Evolutionary conservation across 257 asterid species (phyloP), one percentile per base, ranked within the genome.

Genomic region (Leptodermis oblonga): DNA sequence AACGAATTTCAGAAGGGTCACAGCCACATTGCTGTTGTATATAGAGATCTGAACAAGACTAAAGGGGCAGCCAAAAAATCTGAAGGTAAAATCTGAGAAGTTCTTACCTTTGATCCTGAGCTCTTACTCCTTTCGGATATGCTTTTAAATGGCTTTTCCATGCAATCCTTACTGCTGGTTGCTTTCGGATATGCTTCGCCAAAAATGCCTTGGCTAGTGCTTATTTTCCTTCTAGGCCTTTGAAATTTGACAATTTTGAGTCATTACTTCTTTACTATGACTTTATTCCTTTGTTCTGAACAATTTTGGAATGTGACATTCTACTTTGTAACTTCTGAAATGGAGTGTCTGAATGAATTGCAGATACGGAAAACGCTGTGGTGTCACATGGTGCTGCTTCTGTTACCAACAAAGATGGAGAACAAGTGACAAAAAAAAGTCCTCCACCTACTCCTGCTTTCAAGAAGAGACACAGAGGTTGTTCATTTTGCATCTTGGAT

Each of bases 1-100:
- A 93, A 93, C 71, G 99, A 93, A 62, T 93, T 93, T 83, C 97
- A 93, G 77, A 90, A 91, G 87, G 99, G 99, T 54, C 99, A 93
- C 79, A 90, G 99, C 79, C 99, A 93, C 91, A 79, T 93, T 60
- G 99, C 97, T 60, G 96, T 89, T 39, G 97, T 93, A 53, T 90
- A 84, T 68, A 82, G 79, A 82, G 95, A 87, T 80, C 74, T 90
- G 65, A 82, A 87, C 20, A 90, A 85, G 84, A 81, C 80, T 52
- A 86, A 85, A 78, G 93, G 86, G 68, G 67, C 73, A 18, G 68
- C 78, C 62, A 83, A 75, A 74, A 86, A 84, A 53, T 72, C 74
- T 70, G 86, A 86, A 78, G 93, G 86, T 82, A 85, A 80, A 70
- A 46, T 43, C 42, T 15, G 41, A 10, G 17, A 43, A 48, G 41